phyloP scores from a whole-genome alignment of 2,329 filamentous ascomycete genomes.

The Fusarium bactridioides region DNA sequence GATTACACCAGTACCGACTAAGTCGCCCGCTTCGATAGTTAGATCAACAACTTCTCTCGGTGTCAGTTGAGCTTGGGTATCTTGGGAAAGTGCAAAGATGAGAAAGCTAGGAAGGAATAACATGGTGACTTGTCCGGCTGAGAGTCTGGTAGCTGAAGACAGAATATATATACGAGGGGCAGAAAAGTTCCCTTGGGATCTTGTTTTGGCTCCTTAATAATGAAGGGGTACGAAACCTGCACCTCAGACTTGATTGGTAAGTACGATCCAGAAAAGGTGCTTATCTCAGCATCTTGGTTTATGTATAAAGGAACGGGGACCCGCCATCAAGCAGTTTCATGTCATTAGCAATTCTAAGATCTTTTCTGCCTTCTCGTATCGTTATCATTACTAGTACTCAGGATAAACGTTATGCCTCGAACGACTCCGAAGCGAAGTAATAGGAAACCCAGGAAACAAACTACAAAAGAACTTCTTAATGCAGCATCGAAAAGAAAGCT shows the following conservation, averaged over 20 bases:
- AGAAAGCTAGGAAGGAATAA: not conserved
- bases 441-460: not conserved
- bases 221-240: not conserved
- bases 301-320: not conserved
- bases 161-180: not conserved
- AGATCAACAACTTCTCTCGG: not conserved
- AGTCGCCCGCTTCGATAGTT: not conserved
- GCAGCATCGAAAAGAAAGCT: not conserved
- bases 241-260: not conserved
- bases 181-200: not conserved
- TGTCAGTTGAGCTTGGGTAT: not conserved
- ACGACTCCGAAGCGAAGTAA: not conserved
- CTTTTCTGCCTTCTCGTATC: not conserved
- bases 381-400: not conserved
- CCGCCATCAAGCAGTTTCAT: not conserved
- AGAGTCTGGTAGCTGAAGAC: not conserved
- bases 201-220: not conserved
- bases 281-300: not conserved
- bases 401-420: not conserved
- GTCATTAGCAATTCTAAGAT: not conserved
- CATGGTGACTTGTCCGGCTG: not conserved
- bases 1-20: not conserved
- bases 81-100: not conserved
- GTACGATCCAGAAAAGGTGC: not conserved
- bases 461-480: not conserved